These are phyloP conservation scores for Aspergillus sp. DNA, from an alignment of 2,329 filamentous ascomycete species.

Conservation along the genomic window DNA sequence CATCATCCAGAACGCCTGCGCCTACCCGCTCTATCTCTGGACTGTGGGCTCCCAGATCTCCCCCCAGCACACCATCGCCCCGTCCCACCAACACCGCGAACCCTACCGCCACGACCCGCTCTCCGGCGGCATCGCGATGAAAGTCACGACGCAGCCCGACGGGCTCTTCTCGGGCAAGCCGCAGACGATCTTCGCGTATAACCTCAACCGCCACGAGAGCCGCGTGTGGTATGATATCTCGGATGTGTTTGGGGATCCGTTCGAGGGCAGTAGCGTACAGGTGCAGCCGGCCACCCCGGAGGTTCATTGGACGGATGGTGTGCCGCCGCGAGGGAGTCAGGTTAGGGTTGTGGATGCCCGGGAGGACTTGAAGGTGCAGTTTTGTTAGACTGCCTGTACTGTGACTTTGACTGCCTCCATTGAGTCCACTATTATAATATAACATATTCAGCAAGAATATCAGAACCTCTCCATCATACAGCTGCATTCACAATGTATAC, in stretches of 20 bases:
- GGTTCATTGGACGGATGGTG: conserved; percentile 25
- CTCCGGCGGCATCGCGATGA: conserved; percentile 36
- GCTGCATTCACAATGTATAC: too few relatives aligned
- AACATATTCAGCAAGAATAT: too few relatives aligned
- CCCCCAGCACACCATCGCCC: conserved; percentile 15
- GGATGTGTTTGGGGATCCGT: conserved; percentile 39
- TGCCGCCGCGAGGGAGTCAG: conserved; percentile 25
- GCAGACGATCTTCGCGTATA: conserved; percentile 38
- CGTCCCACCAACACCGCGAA: conserved; percentile 25
- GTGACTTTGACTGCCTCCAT: too few relatives aligned
- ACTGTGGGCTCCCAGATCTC: conserved; percentile 24
- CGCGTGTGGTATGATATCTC: conserved; percentile 37
- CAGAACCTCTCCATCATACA: too few relatives aligned
- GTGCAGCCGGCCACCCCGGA: conserved; percentile 11
- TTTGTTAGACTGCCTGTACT: conserved; percentile 13
- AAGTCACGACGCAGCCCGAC: conserved; percentile 28
- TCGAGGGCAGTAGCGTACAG: conserved; percentile 20
- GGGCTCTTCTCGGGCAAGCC: conserved; percentile 28
- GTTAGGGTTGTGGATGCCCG: conserved; percentile 15
- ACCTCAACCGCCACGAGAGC: conserved; percentile 15
- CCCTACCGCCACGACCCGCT: conserved; percentile 24
- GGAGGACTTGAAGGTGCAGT: conserved; percentile 18
- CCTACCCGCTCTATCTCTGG: conserved; percentile 28
- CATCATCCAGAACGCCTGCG: conserved; percentile 29
- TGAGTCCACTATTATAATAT: too few relatives aligned